Evolutionary conservation across 2,329 filamentous ascomycete genomes (phyloP), one percentile per base, ranked within the genome.

Genomic region (Trichoderma citrinoviride): DNA sequence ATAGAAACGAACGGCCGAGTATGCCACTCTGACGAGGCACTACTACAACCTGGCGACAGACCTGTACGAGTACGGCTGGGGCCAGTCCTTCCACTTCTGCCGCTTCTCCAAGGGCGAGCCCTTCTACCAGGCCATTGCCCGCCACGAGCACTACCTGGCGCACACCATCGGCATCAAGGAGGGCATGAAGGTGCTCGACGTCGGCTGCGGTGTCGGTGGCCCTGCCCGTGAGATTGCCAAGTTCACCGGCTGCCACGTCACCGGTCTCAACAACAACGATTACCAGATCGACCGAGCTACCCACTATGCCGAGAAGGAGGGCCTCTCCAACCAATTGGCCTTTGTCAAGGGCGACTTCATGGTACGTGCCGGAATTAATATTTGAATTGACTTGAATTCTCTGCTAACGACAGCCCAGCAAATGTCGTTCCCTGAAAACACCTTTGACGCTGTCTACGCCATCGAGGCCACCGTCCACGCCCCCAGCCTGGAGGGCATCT

Each of bases 291-390:
- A 95, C 76, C 90, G 93, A 65, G 93, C 93, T 2, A 92, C 88
- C 19, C 82, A 83, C 56, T 96, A 97, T 75, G 92, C 92, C 1
- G 79, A 85, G 67, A 90, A 90, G 77, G 91, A 96, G 77, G 88
- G 89, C 23, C 82, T 97, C 46, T 83, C 87, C 1, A 77, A 90
- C 72, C 91, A 95, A 80, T 80, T 96, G 71, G 85, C 83, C 70
- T 97, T 92, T 74, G 88, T 91, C 70, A 96, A 97, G 84, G 93
- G 93, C 58, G 93, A 97, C 74, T 97, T 97, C 78, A 97, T 97
- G 93, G 82, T 67, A 61, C 33, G 65, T 57, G 14, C 7, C 7
- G 7, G 7, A 5, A 8, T 23, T 12, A 3, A 2, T 4, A 3
- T 7, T 15, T 7, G 21, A 27, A 21, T 41, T 49, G 14, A 2